phyloP scores from a whole-genome alignment of 1,139 yeast species.

The Kurtzmaniella quercitrusa region DNA sequence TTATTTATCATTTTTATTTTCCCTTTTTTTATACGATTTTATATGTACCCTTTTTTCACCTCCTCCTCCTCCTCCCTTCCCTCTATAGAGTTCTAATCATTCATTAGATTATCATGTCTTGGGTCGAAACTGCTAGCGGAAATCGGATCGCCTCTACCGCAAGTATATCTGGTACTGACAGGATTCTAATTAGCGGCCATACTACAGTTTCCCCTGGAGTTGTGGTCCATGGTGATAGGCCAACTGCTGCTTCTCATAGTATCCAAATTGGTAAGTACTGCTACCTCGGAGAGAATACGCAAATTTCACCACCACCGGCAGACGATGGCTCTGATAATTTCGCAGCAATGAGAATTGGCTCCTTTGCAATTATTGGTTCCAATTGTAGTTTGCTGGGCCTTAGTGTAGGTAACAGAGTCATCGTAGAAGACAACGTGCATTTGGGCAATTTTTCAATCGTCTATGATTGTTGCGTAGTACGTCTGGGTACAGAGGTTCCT shows the following conservation, averaged over 20 bases:
- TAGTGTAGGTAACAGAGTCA: slow-evolving; percentile 55
- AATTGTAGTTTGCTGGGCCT: slow-evolving; percentile 39
- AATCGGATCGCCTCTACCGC: slow-evolving; percentile 54
- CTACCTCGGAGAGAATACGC: slow-evolving; percentile 26
- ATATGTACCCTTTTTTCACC: too few species aligned
- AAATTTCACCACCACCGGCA: slow-evolving; percentile 30
- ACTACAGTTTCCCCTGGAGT: slow-evolving; percentile 26
- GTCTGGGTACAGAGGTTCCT: slow-evolving; percentile 48
- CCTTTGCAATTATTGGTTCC: slow-evolving; percentile 51
- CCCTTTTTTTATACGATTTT: too few species aligned
- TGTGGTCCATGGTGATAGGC: slow-evolving; percentile 18
- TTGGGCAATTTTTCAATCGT: slow-evolving; percentile 46
- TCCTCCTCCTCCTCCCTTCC: too few species aligned
- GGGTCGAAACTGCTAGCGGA: slow-evolving; percentile 50
- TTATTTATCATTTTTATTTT: too few species aligned
- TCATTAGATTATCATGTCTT: slow-evolving; percentile 5
- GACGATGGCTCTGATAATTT: slow-evolving; percentile 12
- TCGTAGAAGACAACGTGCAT: slow-evolving; percentile 40
- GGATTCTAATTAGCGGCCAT: slow-evolving; percentile 28
- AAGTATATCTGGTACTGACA: slow-evolving; percentile 19
- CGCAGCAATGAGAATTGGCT: slow-evolving; percentile 48
- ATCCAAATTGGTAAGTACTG: slow-evolving; percentile 54
- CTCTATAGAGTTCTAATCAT: too few species aligned
- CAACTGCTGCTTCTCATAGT: slow-evolving; percentile 18
- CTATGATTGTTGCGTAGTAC: slow-evolving; percentile 59